A percentile compares a stretch with the other conserved stretches of the same genome.
These are phyloP conservation scores for Sordariomycetes sp. DNA, from an alignment of 2,329 filamentous ascomycete species.

Conservation along the genomic window DNA sequence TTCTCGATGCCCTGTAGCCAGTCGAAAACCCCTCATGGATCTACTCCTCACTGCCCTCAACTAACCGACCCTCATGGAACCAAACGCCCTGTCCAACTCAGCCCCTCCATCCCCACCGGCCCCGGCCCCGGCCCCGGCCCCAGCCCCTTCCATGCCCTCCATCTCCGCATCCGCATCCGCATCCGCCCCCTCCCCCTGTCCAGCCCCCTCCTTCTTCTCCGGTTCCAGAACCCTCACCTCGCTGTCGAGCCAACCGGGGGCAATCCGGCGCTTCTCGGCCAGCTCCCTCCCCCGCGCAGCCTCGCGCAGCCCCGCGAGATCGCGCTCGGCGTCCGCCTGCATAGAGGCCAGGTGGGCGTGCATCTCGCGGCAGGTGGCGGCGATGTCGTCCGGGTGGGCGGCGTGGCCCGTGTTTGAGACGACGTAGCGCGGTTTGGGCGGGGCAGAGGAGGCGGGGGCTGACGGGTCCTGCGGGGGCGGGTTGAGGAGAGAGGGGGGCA, in stretches of 20 bases:
- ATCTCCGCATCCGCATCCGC: neutral
- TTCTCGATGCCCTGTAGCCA: neutral
- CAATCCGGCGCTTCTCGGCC: conserved; percentile 68
- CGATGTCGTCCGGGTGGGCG: conserved; percentile 78
- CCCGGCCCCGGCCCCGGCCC: conserved; percentile 17
- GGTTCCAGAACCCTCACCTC: conserved; percentile 60
- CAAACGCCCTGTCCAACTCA: conserved; percentile 49
- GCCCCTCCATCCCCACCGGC: conserved; percentile 32
- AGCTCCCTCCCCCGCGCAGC: conserved; percentile 54
- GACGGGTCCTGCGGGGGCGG: conserved; percentile 4
- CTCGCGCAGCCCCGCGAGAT: conserved; percentile 61
- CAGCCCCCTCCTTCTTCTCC: conserved; percentile 31
- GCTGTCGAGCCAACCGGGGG: conserved; percentile 73
- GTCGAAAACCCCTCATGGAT: neutral
- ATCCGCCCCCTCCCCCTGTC: neutral
- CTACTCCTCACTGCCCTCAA: neutral
- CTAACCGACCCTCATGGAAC: conserved; percentile 26
- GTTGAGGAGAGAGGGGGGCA: conserved; percentile 43
- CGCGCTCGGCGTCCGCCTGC: conserved; percentile 54
- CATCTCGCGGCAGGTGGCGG: conserved; percentile 69
- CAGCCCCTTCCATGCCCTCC: neutral
- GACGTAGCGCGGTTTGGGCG: conserved; percentile 56
- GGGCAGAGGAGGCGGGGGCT: conserved; percentile 21
- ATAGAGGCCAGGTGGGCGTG: conserved; percentile 64
- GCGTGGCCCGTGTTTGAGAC: conserved; percentile 68